Evolutionary conservation across 345 rosid genomes (phyloP).

Genomic region (Geranium rotundifolium): DNA sequence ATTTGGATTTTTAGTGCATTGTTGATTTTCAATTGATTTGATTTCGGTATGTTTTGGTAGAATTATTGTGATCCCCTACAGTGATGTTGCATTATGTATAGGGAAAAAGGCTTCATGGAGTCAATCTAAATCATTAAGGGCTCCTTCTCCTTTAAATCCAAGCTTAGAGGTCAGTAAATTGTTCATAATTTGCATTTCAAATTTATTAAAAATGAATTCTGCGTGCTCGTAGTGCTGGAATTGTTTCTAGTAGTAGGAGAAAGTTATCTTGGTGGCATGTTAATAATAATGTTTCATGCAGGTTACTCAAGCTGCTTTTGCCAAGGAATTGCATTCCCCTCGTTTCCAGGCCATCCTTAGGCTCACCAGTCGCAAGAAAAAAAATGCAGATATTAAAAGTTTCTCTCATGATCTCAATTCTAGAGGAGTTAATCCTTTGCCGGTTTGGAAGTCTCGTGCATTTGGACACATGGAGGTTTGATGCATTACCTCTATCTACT

Average conservation of each 20-base stretch:
- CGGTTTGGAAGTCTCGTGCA: conserved; percentile 78
- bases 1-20: background rate
- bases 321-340: conserved; percentile 77
- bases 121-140: conserved; percentile 56
- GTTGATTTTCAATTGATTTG: background rate
- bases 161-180: conserved; percentile 50
- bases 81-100: conserved; percentile 14
- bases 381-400: conserved; percentile 73
- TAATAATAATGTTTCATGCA: conserved; percentile 10
- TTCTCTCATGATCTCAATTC: conserved; percentile 98
- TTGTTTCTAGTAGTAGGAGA: background rate
- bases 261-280: background rate
- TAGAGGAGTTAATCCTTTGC: conserved; percentile 89
- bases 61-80: conserved; percentile 1
- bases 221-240: too few species aligned
- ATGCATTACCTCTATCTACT: background rate
- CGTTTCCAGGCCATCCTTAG: conserved; percentile 78
- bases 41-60: background rate
- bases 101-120: conserved; percentile 51
- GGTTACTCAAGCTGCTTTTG: conserved; percentile 55
- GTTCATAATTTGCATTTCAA: background rate
- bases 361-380: conserved; percentile 74
- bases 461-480: conserved; percentile 82
- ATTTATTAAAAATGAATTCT: background rate
- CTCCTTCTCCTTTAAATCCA: conserved; percentile 34